These are phyloP conservation scores for Ceratocystiopsis sp. DNA, from an alignment of 2,329 filamentous ascomycete species.

Conservation along the genomic window DNA sequence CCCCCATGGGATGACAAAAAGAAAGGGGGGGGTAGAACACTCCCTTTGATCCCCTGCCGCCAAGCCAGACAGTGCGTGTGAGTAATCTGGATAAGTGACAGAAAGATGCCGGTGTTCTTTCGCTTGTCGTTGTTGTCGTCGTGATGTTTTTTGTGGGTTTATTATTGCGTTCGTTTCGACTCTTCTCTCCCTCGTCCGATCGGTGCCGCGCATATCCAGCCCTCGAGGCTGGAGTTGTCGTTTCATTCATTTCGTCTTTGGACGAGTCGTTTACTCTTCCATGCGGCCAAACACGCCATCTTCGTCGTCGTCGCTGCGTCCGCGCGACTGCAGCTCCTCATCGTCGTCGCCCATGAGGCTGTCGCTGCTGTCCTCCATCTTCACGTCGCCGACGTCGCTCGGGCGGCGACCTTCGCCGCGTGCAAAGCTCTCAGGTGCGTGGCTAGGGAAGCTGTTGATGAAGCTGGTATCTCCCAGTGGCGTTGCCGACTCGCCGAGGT, in stretches of 20 bases:
- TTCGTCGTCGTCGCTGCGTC: constrained; percentile 72
- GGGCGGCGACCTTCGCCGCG: constrained; percentile 28
- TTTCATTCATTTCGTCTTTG: neutral
- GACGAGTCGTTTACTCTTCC: constrained; percentile 51
- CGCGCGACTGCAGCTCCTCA: constrained; percentile 41
- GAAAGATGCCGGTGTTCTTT: too few relatives aligned
- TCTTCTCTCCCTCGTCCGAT: too few relatives aligned
- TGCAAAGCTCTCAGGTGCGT: constrained; percentile 48
- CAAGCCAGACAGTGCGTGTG: too few relatives aligned
- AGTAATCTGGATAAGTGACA: too few relatives aligned
- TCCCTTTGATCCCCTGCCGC: constrained; percentile 24
- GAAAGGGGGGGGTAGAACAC: constrained; percentile 20
- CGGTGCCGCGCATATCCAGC: too few relatives aligned
- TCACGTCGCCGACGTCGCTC: constrained; percentile 33
- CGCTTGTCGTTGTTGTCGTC: too few relatives aligned
- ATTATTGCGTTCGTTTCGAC: too few relatives aligned
- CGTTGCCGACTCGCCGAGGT: constrained; percentile 38
- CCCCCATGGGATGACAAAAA: neutral
- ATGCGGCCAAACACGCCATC: constrained; percentile 92
- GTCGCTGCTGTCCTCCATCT: constrained; percentile 49
- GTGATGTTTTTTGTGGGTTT: neutral
- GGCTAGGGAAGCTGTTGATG: constrained; percentile 43
- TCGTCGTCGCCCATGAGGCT: constrained; percentile 50
- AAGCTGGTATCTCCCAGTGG: constrained; percentile 41
- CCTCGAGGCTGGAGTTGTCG: too few relatives aligned